Conservation (phyloP, 108 stramenopile species). For the Parmales sp. region DNA sequence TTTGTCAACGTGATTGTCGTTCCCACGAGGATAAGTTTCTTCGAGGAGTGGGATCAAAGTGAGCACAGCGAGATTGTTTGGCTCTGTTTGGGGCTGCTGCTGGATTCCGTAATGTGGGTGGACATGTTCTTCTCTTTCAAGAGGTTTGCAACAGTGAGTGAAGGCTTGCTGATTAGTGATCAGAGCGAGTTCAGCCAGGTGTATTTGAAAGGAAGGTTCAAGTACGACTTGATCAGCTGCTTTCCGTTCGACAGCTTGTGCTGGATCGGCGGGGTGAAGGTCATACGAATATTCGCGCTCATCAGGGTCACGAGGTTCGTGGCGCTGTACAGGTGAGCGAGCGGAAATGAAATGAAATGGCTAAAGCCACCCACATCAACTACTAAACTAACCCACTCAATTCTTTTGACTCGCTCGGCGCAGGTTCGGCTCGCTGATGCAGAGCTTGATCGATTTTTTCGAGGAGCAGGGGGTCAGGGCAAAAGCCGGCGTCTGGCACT, state of each 20-base stretch:
- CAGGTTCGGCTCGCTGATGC: background rate
- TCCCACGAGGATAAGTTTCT: conserved; percentile 30
- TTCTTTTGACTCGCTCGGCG: background rate
- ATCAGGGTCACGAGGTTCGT: background rate
- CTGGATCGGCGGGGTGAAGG: background rate
- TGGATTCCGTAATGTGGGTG: conserved; percentile 21
- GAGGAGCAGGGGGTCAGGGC: background rate
- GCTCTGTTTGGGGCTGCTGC: conserved; percentile 17
- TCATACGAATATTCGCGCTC: background rate
- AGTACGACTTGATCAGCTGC: conserved; percentile 14
- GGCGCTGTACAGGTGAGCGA: background rate
- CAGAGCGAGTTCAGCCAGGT: conserved; percentile 26
- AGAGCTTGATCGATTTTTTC: background rate
- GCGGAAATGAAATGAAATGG: background rate
- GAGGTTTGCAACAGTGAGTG: conserved; percentile 28
- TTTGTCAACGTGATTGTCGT: conserved; percentile 18
- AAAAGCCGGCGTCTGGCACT: background rate
- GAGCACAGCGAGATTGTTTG: background rate
- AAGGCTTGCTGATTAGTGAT: conserved; percentile 25
- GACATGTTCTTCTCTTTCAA: conserved; percentile 23
- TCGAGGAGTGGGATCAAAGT: background rate
- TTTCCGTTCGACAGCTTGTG: conserved; percentile 23
- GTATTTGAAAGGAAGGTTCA: conserved; percentile 19
- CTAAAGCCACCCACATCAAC: background rate
- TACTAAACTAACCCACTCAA: background rate